phyloP scores from a whole-genome alignment of 2,329 filamentous ascomycete species.

The Neobulgaria alba region DNA sequence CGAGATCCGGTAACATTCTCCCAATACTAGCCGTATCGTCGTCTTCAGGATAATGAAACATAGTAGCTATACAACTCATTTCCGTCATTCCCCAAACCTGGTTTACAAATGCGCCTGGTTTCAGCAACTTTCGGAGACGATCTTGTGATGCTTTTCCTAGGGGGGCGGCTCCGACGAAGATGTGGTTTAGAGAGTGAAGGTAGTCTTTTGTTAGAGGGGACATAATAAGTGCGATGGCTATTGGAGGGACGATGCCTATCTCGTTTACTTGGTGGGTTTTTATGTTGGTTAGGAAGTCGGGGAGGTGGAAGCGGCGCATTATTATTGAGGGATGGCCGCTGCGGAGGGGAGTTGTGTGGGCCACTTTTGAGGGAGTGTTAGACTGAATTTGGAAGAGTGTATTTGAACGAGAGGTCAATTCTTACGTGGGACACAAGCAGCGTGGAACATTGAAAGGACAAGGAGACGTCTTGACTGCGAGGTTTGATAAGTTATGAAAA shows the following conservation, averaged over 20 bases:
- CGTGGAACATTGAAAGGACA: constrained; percentile 45
- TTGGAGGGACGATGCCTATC: constrained; percentile 63
- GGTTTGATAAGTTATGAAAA: constrained; percentile 26
- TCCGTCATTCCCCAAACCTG: constrained; percentile 50
- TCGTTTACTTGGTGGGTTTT: constrained; percentile 60
- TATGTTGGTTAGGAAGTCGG: constrained; percentile 59
- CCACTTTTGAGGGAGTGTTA: constrained; percentile 44
- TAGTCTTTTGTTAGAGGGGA: constrained; percentile 17
- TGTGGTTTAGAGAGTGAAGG: constrained; percentile 47
- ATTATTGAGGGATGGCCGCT: constrained; percentile 32
- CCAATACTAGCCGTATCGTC: constrained; percentile 41
- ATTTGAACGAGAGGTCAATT: background rate
- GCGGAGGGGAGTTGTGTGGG: constrained; percentile 45
- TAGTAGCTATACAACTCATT: constrained; percentile 17
- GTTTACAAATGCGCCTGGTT: constrained; percentile 33
- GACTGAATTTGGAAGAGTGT: no score
- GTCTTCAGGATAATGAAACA: constrained; percentile 39
- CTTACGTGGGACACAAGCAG: constrained; percentile 60
- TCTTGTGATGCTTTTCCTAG: constrained; percentile 34
- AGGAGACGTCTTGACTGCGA: constrained; percentile 39
- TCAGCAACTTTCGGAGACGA: constrained; percentile 34
- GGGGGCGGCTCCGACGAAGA: constrained; percentile 41
- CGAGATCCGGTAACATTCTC: constrained; percentile 32
- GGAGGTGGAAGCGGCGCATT: constrained; percentile 70
- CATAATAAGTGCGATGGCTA: constrained; percentile 53